Evolutionary conservation across 179 eudicot species (phyloP).

Genomic region (Carnegiea gigantea): DNA sequence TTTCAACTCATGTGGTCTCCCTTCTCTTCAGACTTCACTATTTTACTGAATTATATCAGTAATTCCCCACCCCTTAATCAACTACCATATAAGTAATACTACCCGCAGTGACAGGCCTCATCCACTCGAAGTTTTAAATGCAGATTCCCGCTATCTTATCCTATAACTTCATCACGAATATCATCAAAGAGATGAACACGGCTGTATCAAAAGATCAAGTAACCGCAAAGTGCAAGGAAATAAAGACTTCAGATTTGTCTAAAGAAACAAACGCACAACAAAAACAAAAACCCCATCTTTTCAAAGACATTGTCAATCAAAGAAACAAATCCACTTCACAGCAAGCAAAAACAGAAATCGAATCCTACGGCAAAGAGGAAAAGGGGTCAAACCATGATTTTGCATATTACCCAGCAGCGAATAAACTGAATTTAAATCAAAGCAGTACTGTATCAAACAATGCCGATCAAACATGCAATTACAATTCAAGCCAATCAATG

Average conservation of each 20-base stretch:
- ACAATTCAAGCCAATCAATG: neutral
- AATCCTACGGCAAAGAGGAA: neutral
- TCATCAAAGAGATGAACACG: neutral
- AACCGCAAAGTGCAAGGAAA: neutral
- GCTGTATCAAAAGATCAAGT: neutral
- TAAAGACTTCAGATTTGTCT: neutral
- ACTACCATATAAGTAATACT: neutral
- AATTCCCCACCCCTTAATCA: neutral
- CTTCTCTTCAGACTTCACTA: neutral
- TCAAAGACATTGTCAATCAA: neutral
- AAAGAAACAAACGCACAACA: neutral
- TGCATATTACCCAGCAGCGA: neutral
- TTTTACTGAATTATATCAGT: neutral
- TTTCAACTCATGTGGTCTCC: neutral
- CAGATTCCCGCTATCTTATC: neutral
- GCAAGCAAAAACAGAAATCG: neutral
- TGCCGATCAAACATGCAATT: neutral
- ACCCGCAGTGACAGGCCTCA: neutral
- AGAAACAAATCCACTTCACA: neutral
- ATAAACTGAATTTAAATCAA: neutral
- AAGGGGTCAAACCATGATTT: neutral
- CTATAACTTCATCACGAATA: neutral
- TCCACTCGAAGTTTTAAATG: neutral
- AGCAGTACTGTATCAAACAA: neutral
- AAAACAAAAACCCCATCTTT: neutral